Evolutionary conservation across 345 rosid species (phyloP), one percentile per base, ranked within the genome.

Genomic region (Excoecaria agallocha): DNA sequence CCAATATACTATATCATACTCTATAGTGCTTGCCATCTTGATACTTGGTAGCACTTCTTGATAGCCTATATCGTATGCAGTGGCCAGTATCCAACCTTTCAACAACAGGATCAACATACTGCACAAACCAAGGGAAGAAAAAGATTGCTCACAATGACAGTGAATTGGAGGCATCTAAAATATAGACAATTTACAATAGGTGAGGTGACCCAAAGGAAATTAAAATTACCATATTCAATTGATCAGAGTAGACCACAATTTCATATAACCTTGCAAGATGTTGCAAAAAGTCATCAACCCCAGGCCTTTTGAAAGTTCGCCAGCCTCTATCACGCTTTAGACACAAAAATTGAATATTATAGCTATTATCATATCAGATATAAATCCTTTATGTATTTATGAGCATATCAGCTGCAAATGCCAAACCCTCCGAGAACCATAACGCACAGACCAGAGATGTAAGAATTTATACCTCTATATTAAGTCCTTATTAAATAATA

Each of bases 301-400:
- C 99, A 68, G 98, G 99, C 76, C 98, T 83, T 90, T 96, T 96
- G 86, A 91, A 96, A 24, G 99, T 96, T 55, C 97, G 83, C 99
- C 99, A 96, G 68, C 99, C 99, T 85, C 93, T 90, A n/a, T 93
- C 99, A 54, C 99, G 94, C 98, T 94, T 76, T 30, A 76, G 39
- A 49, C 56, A 67, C 68, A 80, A 39, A 66, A 72, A 74, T 17
- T 70, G 60, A 76, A 55, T 20, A 56, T 19, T 8, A 17, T 54
- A 10, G 60, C 6, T 22, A 60, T 45, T 62, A 65, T 64, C 22
- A 20, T 12, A 43, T 73, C 25, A 64, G 52, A 69, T 30, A 57
- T 20, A 85, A 71, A 55, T 63, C 17, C 64, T 22, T 11, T 12
- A 60, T 63, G 63, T 50, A 64, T 2, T 54, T 11, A 5, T 1